phyloP scores from a whole-genome alignment of 1,284 basidiomycete genomes.

The Ganoderma lingzhi region DNA sequence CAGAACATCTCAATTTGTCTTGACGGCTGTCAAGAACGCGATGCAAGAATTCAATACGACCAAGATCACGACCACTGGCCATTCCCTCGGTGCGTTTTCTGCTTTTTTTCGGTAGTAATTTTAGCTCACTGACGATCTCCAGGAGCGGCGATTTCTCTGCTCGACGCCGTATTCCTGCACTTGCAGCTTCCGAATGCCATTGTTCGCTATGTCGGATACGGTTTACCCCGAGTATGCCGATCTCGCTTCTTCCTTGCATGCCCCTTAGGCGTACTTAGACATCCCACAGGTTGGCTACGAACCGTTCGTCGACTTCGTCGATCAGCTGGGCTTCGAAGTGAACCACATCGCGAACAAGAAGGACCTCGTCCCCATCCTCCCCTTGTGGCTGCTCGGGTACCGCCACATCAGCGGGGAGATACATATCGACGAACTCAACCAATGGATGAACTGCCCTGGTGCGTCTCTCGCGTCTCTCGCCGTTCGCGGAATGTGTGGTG shows the following conservation, averaged over 20 bases:
- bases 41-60: slow-evolving; percentile 39
- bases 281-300: slow-evolving; percentile 52
- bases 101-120: slow-evolving; percentile 28
- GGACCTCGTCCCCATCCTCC: slow-evolving; percentile 38
- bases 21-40: slow-evolving; percentile 46
- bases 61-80: slow-evolving; percentile 46
- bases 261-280: not conserved
- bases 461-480: not conserved
- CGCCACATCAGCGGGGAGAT: slow-evolving; percentile 67
- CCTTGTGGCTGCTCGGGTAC: slow-evolving; percentile 53
- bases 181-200: slow-evolving; percentile 49
- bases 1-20: slow-evolving; percentile 44
- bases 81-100: slow-evolving; percentile 46
- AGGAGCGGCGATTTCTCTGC: slow-evolving; percentile 55
- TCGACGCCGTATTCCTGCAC: slow-evolving; percentile 55
- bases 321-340: slow-evolving; percentile 43
- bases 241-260: slow-evolving; percentile 4
- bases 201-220: slow-evolving; percentile 52
- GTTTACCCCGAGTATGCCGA: slow-evolving; percentile 56
- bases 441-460: slow-evolving; percentile 60
- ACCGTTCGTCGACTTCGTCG: slow-evolving; percentile 64
- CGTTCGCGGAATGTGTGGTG: not conserved
- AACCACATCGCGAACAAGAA: slow-evolving; percentile 42
- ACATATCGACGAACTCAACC: slow-evolving; percentile 56
- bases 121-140: not conserved